Evolutionary conservation across 371 early-diverging fungal species (phyloP).

Genomic region (Chytridium lagenaria): DNA sequence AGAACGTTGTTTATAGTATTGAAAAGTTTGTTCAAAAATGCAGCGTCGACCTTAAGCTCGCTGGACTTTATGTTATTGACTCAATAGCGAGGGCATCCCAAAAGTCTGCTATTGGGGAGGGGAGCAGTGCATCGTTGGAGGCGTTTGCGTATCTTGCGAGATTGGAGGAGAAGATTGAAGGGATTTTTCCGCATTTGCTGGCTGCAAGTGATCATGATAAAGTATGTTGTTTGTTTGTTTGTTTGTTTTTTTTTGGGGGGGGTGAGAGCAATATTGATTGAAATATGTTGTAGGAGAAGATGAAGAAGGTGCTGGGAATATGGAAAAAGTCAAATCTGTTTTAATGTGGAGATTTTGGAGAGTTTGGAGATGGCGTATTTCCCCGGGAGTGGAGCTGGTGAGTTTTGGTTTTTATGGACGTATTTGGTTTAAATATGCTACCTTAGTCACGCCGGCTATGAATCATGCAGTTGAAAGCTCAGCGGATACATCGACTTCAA

Average conservation of each 20-base stretch:
- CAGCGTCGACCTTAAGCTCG: slow-evolving; percentile 64
- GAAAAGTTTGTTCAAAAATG: slow-evolving; percentile 66
- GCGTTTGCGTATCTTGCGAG: slow-evolving; percentile 38
- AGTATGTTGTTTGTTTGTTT: no score
- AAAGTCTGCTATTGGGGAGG: slow-evolving; percentile 44
- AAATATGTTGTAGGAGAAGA: slow-evolving; percentile 58
- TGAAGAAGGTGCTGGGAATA: slow-evolving; percentile 64
- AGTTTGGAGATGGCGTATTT: slow-evolving; percentile 49
- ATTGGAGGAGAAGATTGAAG: slow-evolving; percentile 64
- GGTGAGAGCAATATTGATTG: no score
- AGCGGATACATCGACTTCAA: background rate
- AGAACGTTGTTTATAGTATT: slow-evolving; percentile 65
- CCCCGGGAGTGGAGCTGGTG: no score
- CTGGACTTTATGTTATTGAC: slow-evolving; percentile 73
- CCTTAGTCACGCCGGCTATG: background rate
- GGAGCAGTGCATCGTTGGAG: slow-evolving; percentile 31
- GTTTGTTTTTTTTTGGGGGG: slow-evolving; percentile 10
- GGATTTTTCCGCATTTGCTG: slow-evolving; percentile 57
- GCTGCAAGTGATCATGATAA: slow-evolving; percentile 58
- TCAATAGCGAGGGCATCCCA: slow-evolving; percentile 64
- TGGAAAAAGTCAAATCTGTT: slow-evolving; percentile 64
- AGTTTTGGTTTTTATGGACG: no score
- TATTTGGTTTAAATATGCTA: no score
- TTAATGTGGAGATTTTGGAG: slow-evolving; percentile 46
- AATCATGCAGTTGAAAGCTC: background rate